These are phyloP conservation scores for Klebsormidium nitens DNA, from an alignment of 139 green algal species.

Conservation along the genomic window DNA sequence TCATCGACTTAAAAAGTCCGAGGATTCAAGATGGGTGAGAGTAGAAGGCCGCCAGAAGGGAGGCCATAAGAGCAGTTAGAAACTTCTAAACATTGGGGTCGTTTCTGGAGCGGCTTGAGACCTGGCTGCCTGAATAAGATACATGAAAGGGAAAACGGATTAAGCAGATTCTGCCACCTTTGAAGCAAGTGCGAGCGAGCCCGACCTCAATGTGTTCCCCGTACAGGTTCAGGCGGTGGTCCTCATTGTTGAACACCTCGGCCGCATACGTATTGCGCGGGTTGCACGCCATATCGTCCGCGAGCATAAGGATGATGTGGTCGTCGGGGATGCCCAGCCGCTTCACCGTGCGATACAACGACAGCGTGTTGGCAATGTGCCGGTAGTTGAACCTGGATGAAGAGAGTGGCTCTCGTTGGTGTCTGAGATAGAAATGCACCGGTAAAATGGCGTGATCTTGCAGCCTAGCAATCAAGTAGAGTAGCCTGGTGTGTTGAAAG, in stretches of 20 bases:
- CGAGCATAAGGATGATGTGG: constrained; percentile 91
- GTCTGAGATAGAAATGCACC: too few relatives aligned
- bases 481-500: neutral
- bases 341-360: constrained; percentile 48
- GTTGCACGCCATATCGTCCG: constrained; percentile 85
- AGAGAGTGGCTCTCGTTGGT: neutral
- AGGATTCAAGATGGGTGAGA: too few relatives aligned
- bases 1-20: too few relatives aligned
- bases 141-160: too few relatives aligned
- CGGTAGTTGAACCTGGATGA: constrained; percentile 51
- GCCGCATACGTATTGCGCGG: constrained; percentile 66
- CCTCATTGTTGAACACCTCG: constrained; percentile 62
- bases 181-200: neutral
- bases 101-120: too few relatives aligned
- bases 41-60: too few relatives aligned
- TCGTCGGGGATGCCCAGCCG: constrained; percentile 84
- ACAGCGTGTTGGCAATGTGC: constrained; percentile 48
- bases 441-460: neutral
- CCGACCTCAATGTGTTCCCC: constrained; percentile 60
- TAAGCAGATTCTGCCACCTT: too few relatives aligned
- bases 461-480: neutral
- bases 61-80: too few relatives aligned
- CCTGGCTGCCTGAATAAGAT: too few relatives aligned
- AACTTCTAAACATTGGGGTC: too few relatives aligned
- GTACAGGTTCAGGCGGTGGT: constrained; percentile 73